Evolutionary conservation across 148 eudicot species (phyloP).

Genomic region (Fagopyrum homotropicum): DNA sequence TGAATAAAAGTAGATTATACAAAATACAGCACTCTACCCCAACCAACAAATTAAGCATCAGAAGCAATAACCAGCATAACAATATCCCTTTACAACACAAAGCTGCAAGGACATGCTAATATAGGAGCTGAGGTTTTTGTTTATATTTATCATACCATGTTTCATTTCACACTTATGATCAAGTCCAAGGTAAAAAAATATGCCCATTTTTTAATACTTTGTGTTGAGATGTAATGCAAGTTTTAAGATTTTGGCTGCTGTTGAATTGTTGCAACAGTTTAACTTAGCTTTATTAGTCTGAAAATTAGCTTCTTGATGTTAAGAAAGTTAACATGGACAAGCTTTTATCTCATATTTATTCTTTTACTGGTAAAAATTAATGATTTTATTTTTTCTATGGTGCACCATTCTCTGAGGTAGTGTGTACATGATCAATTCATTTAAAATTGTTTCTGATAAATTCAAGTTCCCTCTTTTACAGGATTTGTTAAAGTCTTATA

Average conservation of each 20-base stretch:
- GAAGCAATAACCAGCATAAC: too few species aligned
- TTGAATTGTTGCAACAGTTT: neutral
- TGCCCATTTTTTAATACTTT: neutral
- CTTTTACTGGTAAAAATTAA: neutral
- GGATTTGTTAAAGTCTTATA: conserved; percentile 67
- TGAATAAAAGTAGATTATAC: too few species aligned
- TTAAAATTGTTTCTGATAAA: neutral
- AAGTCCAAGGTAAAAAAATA: neutral
- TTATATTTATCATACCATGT: neutral
- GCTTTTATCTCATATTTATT: neutral
- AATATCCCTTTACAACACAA: too few species aligned
- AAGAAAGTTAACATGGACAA: neutral
- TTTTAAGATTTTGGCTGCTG: neutral
- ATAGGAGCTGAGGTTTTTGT: neutral
- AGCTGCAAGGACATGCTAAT: neutral
- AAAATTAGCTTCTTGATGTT: neutral
- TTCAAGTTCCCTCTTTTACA: conserved; percentile 15
- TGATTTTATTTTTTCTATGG: neutral
- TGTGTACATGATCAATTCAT: neutral
- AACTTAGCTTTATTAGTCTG: neutral
- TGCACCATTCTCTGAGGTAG: neutral
- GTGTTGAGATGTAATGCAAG: neutral
- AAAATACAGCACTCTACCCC: too few species aligned
- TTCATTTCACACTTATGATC: neutral
- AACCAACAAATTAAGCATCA: too few species aligned